phyloP scores from a whole-genome alignment of 805 yeast genomes.

The Candida sonorensis region DNA sequence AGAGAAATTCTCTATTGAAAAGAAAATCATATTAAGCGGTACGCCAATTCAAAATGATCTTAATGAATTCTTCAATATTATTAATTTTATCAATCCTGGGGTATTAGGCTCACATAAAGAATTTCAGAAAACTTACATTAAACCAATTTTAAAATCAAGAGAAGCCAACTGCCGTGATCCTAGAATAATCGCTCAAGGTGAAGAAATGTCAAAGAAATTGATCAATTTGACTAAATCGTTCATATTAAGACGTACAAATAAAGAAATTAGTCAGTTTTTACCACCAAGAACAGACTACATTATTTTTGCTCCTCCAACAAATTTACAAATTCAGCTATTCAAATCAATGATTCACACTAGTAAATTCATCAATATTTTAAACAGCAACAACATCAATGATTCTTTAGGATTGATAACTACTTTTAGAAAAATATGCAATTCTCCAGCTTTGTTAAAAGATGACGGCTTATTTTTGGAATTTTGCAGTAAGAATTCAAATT shows the following conservation, averaged over 20 bases:
- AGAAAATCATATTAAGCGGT: constrained; percentile 63
- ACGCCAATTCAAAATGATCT: constrained; percentile 79
- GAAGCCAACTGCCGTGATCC: constrained; percentile 53
- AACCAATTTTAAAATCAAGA: constrained; percentile 68
- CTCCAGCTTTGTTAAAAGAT: constrained; percentile 55
- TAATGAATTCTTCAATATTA: constrained; percentile 70
- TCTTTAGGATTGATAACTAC: constrained; percentile 65
- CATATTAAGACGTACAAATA: constrained; percentile 66
- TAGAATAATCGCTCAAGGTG: constrained; percentile 48
- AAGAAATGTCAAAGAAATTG: constrained; percentile 54
- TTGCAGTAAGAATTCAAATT: constrained; percentile 12
- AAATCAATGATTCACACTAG: constrained; percentile 37
- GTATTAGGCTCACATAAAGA: constrained; percentile 53
- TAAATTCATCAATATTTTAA: constrained; percentile 27
- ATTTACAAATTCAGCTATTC: constrained; percentile 50
- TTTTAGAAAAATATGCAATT: constrained; percentile 76
- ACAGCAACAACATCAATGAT: constrained; percentile 27
- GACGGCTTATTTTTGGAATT: constrained; percentile 39
- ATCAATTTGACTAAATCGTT: constrained; percentile 58
- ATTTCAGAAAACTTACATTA: constrained; percentile 55
- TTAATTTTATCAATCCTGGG: constrained; percentile 82
- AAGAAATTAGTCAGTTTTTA: constrained; percentile 45
- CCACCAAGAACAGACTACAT: constrained; percentile 74
- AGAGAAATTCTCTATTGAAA: constrained; percentile 44
- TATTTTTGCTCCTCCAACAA: constrained; percentile 72